Conservation (phyloP, 176 grass and related monocot species). For the Poa annua region DNA sequence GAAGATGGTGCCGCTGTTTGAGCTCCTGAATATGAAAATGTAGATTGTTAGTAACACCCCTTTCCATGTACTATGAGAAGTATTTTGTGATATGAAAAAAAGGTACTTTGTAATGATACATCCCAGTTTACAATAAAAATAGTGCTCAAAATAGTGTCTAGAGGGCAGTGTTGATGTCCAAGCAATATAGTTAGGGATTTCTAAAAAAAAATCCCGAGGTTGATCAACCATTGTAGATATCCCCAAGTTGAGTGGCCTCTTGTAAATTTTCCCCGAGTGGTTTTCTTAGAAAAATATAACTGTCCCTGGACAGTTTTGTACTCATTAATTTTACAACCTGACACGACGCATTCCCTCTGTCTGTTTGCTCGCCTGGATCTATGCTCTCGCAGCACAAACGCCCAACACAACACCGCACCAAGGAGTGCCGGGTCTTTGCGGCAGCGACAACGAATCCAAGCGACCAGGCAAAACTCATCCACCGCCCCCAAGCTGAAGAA, state of each 20-base stretch:
- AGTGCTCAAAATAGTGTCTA: neutral
- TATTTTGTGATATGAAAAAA: neutral
- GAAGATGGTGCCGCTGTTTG: constrained; percentile 51
- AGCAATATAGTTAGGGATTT: neutral
- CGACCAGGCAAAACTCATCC: neutral
- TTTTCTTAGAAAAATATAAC: constrained; percentile 3
- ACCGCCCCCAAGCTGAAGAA: neutral
- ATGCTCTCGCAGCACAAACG: neutral
- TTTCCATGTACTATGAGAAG: constrained; percentile 36
- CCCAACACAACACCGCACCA: neutral
- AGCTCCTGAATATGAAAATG: constrained; percentile 51
- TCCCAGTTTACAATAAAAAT: neutral
- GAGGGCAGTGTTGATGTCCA: neutral
- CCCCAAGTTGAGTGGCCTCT: neutral
- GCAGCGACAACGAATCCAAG: neutral
- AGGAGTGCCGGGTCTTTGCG: neutral
- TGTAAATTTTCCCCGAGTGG: neutral
- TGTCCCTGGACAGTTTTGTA: neutral
- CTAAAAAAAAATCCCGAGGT: neutral
- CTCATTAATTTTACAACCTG: neutral
- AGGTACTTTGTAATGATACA: neutral
- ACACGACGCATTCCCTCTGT: neutral
- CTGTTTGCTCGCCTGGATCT: neutral
- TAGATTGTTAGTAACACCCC: neutral
- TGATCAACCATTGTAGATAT: neutral